phyloP scores from a whole-genome alignment of 1,284 basidiomycete species.

The Ustilago curta region DNA sequence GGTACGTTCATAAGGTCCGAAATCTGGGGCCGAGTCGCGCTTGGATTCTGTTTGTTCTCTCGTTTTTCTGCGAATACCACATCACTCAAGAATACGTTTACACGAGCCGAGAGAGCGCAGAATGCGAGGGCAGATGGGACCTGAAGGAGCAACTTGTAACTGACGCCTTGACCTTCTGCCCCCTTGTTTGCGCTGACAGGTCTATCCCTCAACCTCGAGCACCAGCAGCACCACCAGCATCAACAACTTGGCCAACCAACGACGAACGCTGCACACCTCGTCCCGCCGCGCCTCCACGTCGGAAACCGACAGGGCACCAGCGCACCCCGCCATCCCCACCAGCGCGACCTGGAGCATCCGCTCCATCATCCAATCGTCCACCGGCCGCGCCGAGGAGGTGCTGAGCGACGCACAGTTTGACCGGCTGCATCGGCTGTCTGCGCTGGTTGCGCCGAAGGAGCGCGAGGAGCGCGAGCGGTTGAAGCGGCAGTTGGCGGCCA shows the following conservation, averaged over 20 bases:
- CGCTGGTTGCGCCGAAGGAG: slow-evolving; percentile 24
- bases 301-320: background rate
- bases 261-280: background rate
- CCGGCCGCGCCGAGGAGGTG: background rate
- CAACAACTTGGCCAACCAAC: slow-evolving; percentile 2
- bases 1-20: slow-evolving; percentile 19
- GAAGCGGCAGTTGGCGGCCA: slow-evolving; percentile 10
- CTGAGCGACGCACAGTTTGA: slow-evolving; percentile 30
- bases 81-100: too few relatives aligned
- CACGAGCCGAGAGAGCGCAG: too few relatives aligned
- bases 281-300: background rate
- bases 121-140: too few relatives aligned
- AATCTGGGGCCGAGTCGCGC: too few relatives aligned
- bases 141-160: too few relatives aligned
- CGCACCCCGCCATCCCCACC: slow-evolving; percentile 27
- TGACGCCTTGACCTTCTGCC: too few relatives aligned
- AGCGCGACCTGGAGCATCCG: slow-evolving; percentile 35
- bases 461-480: slow-evolving; percentile 15
- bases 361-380: slow-evolving; percentile 1
- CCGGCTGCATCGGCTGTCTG: slow-evolving; percentile 44
- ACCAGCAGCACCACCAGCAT: too few relatives aligned
- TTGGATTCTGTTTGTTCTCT: too few relatives aligned
- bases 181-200: too few relatives aligned
- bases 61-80: too few relatives aligned
- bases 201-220: too few relatives aligned